Evolutionary conservation across 306 rosid species (phyloP).

Genomic region (Mimosa pudica): DNA sequence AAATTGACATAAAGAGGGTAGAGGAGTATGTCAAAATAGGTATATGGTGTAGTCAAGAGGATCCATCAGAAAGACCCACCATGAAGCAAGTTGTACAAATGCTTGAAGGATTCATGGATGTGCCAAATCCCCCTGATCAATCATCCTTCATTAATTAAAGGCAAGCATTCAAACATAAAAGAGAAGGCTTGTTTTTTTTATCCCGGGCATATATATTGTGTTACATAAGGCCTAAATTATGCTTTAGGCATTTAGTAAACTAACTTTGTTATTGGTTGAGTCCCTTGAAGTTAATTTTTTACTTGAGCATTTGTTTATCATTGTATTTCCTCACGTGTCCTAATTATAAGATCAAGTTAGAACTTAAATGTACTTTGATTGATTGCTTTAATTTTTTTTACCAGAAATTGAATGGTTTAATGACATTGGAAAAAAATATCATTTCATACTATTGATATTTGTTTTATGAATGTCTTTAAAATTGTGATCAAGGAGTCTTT

Average conservation of each 20-base stretch:
- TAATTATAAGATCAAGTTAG: too few species aligned
- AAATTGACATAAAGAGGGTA: slow-evolving; percentile 27
- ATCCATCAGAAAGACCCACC: slow-evolving; percentile 28
- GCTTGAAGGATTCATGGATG: slow-evolving; percentile 33
- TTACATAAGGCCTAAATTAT: neutral
- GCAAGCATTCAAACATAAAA: neutral
- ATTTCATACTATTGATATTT: too few species aligned
- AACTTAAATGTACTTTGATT: too few species aligned
- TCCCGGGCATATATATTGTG: neutral
- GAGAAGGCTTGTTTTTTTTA: neutral
- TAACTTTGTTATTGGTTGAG: neutral
- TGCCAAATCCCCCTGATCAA: slow-evolving; percentile 1
- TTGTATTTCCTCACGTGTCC: too few species aligned
- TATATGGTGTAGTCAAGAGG: slow-evolving; percentile 19
- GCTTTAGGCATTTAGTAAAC: neutral
- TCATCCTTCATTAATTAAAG: neutral
- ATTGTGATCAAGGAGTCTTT: too few species aligned
- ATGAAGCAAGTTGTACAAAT: slow-evolving; percentile 1
- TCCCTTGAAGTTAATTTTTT: too few species aligned
- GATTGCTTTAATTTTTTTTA: too few species aligned
- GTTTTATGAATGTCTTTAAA: too few species aligned
- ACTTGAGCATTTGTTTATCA: too few species aligned
- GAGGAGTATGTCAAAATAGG: slow-evolving; percentile 22
- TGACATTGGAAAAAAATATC: too few species aligned
- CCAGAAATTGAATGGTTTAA: too few species aligned